A percentile compares a stretch with the other conserved stretches of the same genome.
Evolutionary conservation across 805 yeast genomes (phyloP).

Genomic region (Komagataella pseudopastoris): DNA sequence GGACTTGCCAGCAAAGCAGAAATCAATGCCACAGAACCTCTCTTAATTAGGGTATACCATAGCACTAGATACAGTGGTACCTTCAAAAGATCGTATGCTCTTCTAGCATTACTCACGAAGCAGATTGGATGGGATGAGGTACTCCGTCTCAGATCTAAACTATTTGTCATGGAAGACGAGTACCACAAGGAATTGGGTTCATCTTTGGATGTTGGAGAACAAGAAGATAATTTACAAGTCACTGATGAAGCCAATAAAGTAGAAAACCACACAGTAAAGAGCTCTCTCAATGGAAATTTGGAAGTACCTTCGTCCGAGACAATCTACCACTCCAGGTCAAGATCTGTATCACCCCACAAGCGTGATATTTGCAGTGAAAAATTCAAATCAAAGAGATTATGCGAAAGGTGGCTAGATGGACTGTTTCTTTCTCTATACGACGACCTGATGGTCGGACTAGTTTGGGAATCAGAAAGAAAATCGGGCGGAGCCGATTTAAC

Average conservation of each 20-base stretch:
- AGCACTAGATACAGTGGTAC: constrained; percentile 39
- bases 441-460: constrained; percentile 69
- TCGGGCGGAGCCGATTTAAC: constrained; percentile 16
- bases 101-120: constrained; percentile 55
- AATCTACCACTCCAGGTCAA: constrained; percentile 7
- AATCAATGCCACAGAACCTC: constrained; percentile 30
- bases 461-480: constrained; percentile 24
- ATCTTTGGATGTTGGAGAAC: constrained; percentile 5
- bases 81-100: constrained; percentile 47
- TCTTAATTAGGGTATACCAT: constrained; percentile 32
- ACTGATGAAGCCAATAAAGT: neutral
- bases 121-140: constrained; percentile 76
- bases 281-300: neutral
- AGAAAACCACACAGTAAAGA: neutral
- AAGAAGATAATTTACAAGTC: constrained; percentile 2
- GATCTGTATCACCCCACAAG: constrained; percentile 8
- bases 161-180: constrained; percentile 76
- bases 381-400: constrained; percentile 34
- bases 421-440: constrained; percentile 56
- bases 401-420: constrained; percentile 67
- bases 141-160: constrained; percentile 47
- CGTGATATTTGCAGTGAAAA: constrained; percentile 7
- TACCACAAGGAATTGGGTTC: constrained; percentile 15
- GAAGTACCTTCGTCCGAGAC: neutral
- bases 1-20: constrained; percentile 18